Base-by-base conservation (phyloP, 2,329 filamentous ascomycete genomes). In the Trichophaea hybrida region DNA sequence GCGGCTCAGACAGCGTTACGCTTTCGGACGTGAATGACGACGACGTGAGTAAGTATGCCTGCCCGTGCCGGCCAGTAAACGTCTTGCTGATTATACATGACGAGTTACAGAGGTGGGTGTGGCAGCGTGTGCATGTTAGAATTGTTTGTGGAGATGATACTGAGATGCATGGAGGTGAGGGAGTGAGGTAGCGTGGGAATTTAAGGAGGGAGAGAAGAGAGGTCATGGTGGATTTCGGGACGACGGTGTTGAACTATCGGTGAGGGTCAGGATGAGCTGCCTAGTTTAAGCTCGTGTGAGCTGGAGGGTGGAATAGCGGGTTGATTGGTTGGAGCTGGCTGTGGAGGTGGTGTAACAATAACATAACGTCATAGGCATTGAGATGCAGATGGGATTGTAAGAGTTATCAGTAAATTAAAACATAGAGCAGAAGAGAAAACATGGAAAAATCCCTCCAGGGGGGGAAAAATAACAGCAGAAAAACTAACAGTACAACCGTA, bases 31-130 rank as follows among this genome's bases (percentile, higher is more conserved):
- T 31, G 66, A 70, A 37, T 73, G 74, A 51, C n/a, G 48, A 51
- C n/a, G 48, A 51, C 7, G 78, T 73, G 53, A 84, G 78, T 53
- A 85, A 76, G 68, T 78, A 82, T 10, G 81, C 82, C 31, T 81
- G 77, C 5, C 82, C 82, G 69, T 83, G 77, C 17, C 81, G 80
- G 15, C 82, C 82, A 0, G 78, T 82, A 72, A 85, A 85, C 64
- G 5, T 56, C 69, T 84, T 84, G 63, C 77, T 80, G 43, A 85
- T 76, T 61, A 85, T 79, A 69, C 84, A 81, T 10, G 77, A 75
- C 13, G 74, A 69, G 67, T 80, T 80, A 15, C 80, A 81, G n/a
- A 85, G 70, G 69, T 85, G 80, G 58, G 77, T 73, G 10, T 79
- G 75, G 73, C 82, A 85, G 54, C 71, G 74, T 37, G 74, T 73